Evolutionary conservation across 768 basidiomycete species (phyloP), one percentile per base, ranked within the genome.

Genomic region (Agrocybe chaxingu): DNA sequence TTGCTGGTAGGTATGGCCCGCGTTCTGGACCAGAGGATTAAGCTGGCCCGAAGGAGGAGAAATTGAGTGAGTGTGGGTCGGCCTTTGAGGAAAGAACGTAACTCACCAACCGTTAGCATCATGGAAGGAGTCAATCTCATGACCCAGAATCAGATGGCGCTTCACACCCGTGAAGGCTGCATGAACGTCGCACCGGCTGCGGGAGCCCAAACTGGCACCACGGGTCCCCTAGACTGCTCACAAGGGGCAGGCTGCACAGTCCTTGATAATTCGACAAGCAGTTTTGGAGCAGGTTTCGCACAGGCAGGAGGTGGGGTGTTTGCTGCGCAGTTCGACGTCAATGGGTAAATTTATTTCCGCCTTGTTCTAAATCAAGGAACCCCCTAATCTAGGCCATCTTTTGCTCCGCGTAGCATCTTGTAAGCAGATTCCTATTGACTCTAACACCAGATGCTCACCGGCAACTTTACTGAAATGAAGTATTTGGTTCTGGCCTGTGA

Each of bases 281-380:
- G 74, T 48, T 81, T 69, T 53, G 81, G 79, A 0, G 53, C 57
- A 2, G 69, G 62, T 0, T 82, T 82, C 55, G 75, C 75, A 3
- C 42, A 66, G 9, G 75, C 74, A 0, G 76, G 77, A 7, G 81
- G 81, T n/a, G 80, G 72, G 1, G 67, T 70, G 2, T 91, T 73
- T 66, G 85, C 85, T 1, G 74, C 83, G 3, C 85, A 87, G 58
- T 82, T 87, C 52, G 86, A 86, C 41, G 68, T 73, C 6, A 62
- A 74, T 1, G 84, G 70, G 66, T 66, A 33, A 37, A 62, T 44
- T 50, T 47, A 35, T 38, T 55, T 18, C 45, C 45, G 50, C 53
- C 13, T 13, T 51, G 39, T 19, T 7, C 6, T 29, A 35, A 6
- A n/a, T 45, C 45, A 13, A 5, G 1, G 30, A 30, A 4, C 9